Percentiles rank a stretch among this genome's conserved stretches.
These are phyloP conservation scores for Lipomyces mesembrius DNA, from an alignment of 805 yeast genomes.

Conservation along the genomic window DNA sequence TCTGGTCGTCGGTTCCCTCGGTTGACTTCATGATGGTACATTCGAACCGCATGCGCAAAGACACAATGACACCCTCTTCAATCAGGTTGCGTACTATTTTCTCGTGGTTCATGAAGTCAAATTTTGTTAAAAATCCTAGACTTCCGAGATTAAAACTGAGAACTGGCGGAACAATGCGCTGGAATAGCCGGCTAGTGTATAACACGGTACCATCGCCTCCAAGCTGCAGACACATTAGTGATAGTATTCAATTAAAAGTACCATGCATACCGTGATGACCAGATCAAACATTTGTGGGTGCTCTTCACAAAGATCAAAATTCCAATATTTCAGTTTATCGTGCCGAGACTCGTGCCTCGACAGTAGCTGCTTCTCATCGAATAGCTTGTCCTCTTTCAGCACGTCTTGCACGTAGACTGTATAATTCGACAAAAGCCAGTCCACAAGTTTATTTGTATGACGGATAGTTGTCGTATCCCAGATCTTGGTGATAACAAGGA, in stretches of 20 bases:
- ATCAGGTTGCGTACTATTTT: slow-evolving; percentile 48
- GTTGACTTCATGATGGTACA: slow-evolving; percentile 53
- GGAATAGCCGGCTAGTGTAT: slow-evolving; percentile 62
- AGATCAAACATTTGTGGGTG: slow-evolving; percentile 59
- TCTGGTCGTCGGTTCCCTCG: slow-evolving; percentile 30
- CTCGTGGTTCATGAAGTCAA: slow-evolving; percentile 51
- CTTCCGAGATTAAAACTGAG: slow-evolving; percentile 74
- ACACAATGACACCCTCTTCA: slow-evolving; percentile 53
- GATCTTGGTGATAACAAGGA: slow-evolving; percentile 85
- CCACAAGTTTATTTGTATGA: slow-evolving; percentile 76
- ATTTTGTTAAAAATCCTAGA: slow-evolving; percentile 78
- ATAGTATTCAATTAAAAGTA: not conserved
- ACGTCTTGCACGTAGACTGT: slow-evolving; percentile 75
- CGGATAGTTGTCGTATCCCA: slow-evolving; percentile 77
- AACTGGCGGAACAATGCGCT: slow-evolving; percentile 86
- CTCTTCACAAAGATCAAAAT: slow-evolving; percentile 47
- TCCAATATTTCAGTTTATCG: slow-evolving; percentile 47
- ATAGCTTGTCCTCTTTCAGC: slow-evolving; percentile 62
- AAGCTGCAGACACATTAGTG: slow-evolving; percentile 47
- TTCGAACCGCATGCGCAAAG: slow-evolving; percentile 57
- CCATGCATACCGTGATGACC: slow-evolving; percentile 60
- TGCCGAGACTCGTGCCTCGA: slow-evolving; percentile 53
- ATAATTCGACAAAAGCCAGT: slow-evolving; percentile 63
- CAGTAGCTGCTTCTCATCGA: slow-evolving; percentile 59
- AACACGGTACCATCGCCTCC: slow-evolving; percentile 97